Base-by-base conservation (phyloP, 2,329 filamentous ascomycete genomes). In the Cercospora sp. region DNA sequence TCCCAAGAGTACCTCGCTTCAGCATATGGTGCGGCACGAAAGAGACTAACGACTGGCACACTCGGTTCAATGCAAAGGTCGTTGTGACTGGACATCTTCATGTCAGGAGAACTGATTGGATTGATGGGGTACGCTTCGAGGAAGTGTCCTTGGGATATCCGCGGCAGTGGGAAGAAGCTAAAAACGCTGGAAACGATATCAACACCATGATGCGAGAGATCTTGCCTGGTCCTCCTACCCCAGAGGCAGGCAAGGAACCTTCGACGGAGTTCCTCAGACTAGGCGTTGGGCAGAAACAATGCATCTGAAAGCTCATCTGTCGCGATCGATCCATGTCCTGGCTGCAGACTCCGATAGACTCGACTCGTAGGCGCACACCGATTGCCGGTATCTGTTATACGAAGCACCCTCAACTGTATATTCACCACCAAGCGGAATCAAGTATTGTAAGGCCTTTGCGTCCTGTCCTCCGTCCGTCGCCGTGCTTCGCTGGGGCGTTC, bases 141-240 rank as follows among this genome's bases (percentile, higher is more conserved):
- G 82, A 84, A 71, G 79, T 80, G 59, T 81, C 79, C 64, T 68
- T 83, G 60, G 82, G 82, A n/a, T 84, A 84, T 70, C 82, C 82
- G 28, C 72, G 79, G 61, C 82, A 84, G 65, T 84, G 82, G 82
- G 78, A 82, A 63, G 77, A 81, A 6, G 80, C 78, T 53, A 79
- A 79, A 60, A 78, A 80, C 16, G 76, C 73, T 7, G 82, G 82
- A 5, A 69, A 82, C 64, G 80, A 82, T 67, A 78, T 84, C 68
- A 83, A 83, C 65, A 78, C 81, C 31, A 68, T 84, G 68, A 73
- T 84, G 64, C 73, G 82, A 45, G 81, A 84, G 71, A 82, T 84
- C 48, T 69, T 83, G 31, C 82, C 82, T 3, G 82, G 82, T 5
- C 79, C 80, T 13, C 69, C 69, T 23, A 69, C 70, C 13, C 80